These are phyloP conservation scores for Acmispon strigosus DNA, from an alignment of 306 rosid species.

Conservation along the genomic window DNA sequence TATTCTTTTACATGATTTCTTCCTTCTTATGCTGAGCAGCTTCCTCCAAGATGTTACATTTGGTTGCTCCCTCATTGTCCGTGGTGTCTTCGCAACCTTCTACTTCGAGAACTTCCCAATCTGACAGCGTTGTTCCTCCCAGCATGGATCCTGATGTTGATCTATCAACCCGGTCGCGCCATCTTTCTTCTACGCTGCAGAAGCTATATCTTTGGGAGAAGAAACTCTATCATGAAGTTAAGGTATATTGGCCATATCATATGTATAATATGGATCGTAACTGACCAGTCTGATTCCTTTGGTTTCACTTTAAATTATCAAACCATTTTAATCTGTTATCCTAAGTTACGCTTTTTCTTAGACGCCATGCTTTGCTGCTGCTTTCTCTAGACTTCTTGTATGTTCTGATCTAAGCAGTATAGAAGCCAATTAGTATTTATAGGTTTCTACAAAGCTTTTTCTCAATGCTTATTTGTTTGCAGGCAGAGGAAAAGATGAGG, in stretches of 20 bases:
- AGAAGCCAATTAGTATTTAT: not conserved
- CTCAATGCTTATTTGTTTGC: constrained; percentile 22
- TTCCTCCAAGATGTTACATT: constrained; percentile 67
- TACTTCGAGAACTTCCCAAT: constrained; percentile 43
- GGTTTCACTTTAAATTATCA: not conserved
- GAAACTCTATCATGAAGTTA: constrained; percentile 88
- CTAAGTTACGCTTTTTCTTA: not conserved
- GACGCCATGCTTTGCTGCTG: not conserved
- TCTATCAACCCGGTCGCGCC: constrained; percentile 39
- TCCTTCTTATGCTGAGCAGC: constrained; percentile 35
- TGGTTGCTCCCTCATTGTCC: constrained; percentile 51
- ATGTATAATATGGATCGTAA: not conserved
- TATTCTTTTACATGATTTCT: not conserved
- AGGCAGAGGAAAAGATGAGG: constrained; percentile 98
- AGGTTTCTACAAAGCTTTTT: not conserved
- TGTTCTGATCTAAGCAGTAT: not conserved
- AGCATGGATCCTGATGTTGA: constrained; percentile 42
- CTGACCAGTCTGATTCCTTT: not conserved
- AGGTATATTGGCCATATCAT: constrained; percentile 39
- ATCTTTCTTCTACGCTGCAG: constrained; percentile 77
- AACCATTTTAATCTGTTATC: not conserved
- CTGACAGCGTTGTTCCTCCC: constrained; percentile 32
- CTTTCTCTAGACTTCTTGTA: not conserved
- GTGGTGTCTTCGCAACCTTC: constrained; percentile 65
- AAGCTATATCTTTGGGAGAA: constrained; percentile 95